Evolutionary conservation across 148 eudicot species (phyloP).

Genomic region (Amaranthus cruentus): DNA sequence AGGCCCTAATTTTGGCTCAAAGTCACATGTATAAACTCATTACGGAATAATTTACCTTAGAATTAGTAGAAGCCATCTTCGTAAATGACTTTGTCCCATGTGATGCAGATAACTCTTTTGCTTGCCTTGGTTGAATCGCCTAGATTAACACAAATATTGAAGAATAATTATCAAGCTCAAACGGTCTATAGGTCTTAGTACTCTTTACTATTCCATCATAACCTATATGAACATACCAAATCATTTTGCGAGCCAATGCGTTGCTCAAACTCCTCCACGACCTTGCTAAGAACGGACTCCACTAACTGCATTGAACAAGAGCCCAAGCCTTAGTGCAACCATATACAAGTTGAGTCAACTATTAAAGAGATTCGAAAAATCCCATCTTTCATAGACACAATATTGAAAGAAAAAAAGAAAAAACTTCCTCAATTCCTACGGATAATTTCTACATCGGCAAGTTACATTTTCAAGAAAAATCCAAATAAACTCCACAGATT

Average conservation of each 20-base stretch:
- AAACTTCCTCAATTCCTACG: background rate
- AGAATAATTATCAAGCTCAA: background rate
- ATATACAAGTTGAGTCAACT: background rate
- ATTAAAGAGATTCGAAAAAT: too few relatives aligned
- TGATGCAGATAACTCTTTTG: slow-evolving; percentile 35
- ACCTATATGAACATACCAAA: slow-evolving; percentile 37
- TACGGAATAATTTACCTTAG: slow-evolving; percentile 36
- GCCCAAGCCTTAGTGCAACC: background rate
- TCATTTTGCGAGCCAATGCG: slow-evolving; percentile 53
- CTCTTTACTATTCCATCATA: background rate
- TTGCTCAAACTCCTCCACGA: slow-evolving; percentile 87
- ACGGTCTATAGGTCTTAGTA: background rate
- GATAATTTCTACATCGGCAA: background rate
- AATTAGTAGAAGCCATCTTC: slow-evolving; percentile 36
- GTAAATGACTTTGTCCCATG: slow-evolving; percentile 41
- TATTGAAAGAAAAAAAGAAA: background rate
- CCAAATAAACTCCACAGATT: too few relatives aligned
- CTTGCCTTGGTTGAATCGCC: slow-evolving; percentile 41
- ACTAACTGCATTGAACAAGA: slow-evolving; percentile 55
- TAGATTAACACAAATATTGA: slow-evolving; percentile 3
- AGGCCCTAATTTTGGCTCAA: background rate
- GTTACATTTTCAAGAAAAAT: background rate
- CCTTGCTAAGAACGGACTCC: slow-evolving; percentile 78
- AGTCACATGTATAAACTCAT: background rate
- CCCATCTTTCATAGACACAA: background rate